Evolutionary conservation across 768 basidiomycete species (phyloP).

Genomic region (Boletellus ananas): DNA sequence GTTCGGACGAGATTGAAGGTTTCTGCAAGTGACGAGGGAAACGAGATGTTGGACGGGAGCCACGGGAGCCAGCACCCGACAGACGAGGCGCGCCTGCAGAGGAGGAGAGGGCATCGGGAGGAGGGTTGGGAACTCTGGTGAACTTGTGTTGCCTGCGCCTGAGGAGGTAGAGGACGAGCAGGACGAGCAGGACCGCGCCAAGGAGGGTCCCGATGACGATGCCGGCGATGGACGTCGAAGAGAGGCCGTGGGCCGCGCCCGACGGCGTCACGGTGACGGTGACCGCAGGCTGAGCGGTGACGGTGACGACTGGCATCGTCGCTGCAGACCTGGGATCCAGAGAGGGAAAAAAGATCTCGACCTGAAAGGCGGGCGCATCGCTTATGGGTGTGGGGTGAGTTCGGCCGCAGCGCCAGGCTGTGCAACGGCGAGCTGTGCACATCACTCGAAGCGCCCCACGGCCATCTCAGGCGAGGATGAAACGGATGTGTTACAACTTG

Average conservation of each 20-base stretch:
- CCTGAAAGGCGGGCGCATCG: background rate
- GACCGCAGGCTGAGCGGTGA: constrained; percentile 1
- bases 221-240: constrained; percentile 12
- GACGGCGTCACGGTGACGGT: constrained; percentile 4
- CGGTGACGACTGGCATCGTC: constrained; percentile 14
- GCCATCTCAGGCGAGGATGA: no score
- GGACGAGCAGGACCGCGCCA: constrained; percentile 11
- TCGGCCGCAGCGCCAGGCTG: constrained; percentile 4
- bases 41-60: background rate
- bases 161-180: constrained; percentile 11
- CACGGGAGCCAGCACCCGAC: background rate
- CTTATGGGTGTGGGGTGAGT: background rate
- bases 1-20: constrained; percentile 20
- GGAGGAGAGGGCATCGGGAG: background rate
- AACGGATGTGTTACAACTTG: no score
- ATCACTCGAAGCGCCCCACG: background rate
- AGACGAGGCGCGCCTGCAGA: background rate
- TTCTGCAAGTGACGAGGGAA: constrained; percentile 7
- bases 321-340: background rate
- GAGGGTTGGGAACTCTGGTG: constrained; percentile 13
- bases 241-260: background rate
- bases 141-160: constrained; percentile 12
- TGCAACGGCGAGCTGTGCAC: constrained; percentile 2
- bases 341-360: background rate
- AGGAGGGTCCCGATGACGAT: constrained; percentile 21